Percentiles rank a stretch among this genome's conserved stretches.
Conservation (phyloP, 75 land plant genomes). For the Cupressus sempervirens region DNA sequence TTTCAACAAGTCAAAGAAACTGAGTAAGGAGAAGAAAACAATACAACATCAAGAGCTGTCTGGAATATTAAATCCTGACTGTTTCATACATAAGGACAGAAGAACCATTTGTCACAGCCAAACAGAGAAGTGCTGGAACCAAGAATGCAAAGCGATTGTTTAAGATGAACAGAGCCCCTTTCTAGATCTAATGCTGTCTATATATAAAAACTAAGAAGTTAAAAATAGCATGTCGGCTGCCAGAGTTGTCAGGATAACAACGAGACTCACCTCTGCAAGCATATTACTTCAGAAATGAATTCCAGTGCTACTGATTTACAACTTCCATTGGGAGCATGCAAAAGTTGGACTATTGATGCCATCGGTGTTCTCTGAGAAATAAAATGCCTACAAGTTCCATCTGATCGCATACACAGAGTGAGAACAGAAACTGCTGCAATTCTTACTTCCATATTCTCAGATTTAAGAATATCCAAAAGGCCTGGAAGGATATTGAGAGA, state of each 20-base stretch:
- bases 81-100: neutral
- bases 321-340: constrained; percentile 30
- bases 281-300: constrained; percentile 49
- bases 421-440: constrained; percentile 40
- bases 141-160: neutral
- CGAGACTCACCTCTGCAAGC: constrained; percentile 39
- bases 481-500: constrained; percentile 35
- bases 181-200: neutral
- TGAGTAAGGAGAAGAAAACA: neutral
- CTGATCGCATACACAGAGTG: constrained; percentile 49
- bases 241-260: neutral
- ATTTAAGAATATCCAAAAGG: constrained; percentile 33
- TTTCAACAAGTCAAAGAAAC: neutral
- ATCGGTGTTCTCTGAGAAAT: constrained; percentile 37
- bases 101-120: neutral
- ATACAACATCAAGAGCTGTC: neutral
- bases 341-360: constrained; percentile 35
- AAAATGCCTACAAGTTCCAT: constrained; percentile 50
- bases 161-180: neutral
- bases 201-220: neutral
- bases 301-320: constrained; percentile 36
- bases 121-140: neutral
- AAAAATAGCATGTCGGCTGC: neutral
- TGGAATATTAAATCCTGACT: neutral
- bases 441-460: constrained; percentile 34